Percentiles rank a stretch among this genome's conserved stretches.
phyloP scores from a whole-genome alignment of 2,329 filamentous ascomycete genomes.

The Aspergillus sp. region DNA sequence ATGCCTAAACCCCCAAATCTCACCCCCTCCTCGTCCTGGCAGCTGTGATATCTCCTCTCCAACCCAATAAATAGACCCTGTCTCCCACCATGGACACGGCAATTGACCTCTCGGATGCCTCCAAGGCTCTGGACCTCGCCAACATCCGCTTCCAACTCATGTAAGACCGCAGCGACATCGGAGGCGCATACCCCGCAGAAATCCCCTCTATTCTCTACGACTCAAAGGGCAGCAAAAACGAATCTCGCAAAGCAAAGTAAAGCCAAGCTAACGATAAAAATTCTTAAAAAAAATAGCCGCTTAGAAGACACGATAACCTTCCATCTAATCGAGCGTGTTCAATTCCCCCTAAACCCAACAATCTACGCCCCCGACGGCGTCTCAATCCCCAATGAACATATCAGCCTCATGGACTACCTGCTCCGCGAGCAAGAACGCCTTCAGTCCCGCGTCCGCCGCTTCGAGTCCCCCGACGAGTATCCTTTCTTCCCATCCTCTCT shows the following conservation, averaged over 20 bases:
- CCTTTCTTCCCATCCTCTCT: conserved; percentile 89
- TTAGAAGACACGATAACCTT: conserved; percentile 98
- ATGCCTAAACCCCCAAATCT: background rate
- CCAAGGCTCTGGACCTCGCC: conserved; percentile 80
- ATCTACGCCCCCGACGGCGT: conserved; percentile 81
- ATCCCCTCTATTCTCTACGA: background rate
- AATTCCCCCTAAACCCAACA: conserved; percentile 87
- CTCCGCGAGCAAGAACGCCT: conserved; percentile 84
- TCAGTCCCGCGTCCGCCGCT: conserved; percentile 90
- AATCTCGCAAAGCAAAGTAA: background rate
- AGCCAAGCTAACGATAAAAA: background rate
- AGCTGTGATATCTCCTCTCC: background rate
- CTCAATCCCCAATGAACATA: conserved; percentile 67
- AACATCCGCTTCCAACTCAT: conserved; percentile 94
- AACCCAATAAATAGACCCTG: background rate
- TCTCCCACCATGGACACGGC: conserved; percentile 74
- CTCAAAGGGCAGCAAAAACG: background rate
- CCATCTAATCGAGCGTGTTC: conserved; percentile 94
- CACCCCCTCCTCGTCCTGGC: conserved; percentile 7
- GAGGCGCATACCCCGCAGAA: conserved; percentile 2
- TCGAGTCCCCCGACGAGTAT: conserved; percentile 94
- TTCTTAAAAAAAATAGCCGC: conserved; percentile 58
- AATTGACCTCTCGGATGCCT: conserved; percentile 82
- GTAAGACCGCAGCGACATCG: conserved; percentile 53
- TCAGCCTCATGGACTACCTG: conserved; percentile 93